phyloP scores from a whole-genome alignment of 1,284 basidiomycete genomes.

The Ceratobasidium sp. region DNA sequence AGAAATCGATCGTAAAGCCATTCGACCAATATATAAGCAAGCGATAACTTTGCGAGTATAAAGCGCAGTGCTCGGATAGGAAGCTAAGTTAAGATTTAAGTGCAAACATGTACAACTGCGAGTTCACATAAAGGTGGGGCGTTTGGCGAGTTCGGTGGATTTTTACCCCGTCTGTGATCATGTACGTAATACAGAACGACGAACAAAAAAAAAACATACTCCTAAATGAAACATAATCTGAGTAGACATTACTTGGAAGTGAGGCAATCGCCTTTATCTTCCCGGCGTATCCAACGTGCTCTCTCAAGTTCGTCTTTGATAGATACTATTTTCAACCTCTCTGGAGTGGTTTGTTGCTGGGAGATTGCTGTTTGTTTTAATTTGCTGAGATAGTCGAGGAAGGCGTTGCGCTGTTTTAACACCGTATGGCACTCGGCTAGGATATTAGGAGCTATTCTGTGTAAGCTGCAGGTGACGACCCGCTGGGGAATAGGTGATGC shows the following conservation, averaged over 20 bases:
- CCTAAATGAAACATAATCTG: neutral
- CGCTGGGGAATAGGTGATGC: neutral
- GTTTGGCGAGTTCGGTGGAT: neutral
- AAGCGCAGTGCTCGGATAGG: too few species aligned
- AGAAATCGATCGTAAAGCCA: too few species aligned
- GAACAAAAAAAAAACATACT: neutral
- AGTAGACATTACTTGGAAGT: neutral
- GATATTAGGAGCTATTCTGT: neutral
- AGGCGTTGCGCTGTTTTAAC: neutral
- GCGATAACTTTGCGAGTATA: too few species aligned
- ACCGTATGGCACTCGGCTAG: neutral
- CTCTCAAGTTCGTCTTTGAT: neutral
- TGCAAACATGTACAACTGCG: neutral
- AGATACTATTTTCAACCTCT: neutral
- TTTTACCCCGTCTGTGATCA: neutral
- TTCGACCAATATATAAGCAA: too few species aligned
- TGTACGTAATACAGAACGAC: neutral
- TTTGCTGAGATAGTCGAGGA: neutral
- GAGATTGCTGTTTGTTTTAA: neutral
- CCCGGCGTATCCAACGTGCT: constrained; percentile 3
- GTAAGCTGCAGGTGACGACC: constrained; percentile 5
- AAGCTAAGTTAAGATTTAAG: neutral
- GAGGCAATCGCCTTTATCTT: neutral
- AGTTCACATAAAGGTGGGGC: neutral
- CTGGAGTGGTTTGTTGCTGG: neutral